Evolutionary conservation across 805 yeast species (phyloP).

Genomic region (Jamesozyma spencerorum): DNA sequence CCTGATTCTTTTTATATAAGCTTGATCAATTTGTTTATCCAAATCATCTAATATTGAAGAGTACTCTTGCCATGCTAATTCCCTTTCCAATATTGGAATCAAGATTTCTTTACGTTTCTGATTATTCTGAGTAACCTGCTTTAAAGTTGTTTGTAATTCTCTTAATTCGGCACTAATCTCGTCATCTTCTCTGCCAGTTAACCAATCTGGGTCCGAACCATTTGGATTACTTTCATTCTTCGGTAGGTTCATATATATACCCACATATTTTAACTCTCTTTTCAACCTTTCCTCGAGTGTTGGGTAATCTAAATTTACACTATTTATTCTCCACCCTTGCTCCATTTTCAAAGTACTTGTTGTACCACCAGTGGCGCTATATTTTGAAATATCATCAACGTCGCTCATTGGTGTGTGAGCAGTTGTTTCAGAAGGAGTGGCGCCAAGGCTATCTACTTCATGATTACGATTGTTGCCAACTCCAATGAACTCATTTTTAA

Average conservation of each 20-base stretch:
- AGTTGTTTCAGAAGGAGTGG: conserved; percentile 12
- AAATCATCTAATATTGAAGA: conserved; percentile 81
- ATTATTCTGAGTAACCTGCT: conserved; percentile 52
- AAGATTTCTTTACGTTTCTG: conserved; percentile 55
- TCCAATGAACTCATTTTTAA: conserved; percentile 14
- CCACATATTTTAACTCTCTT: conserved; percentile 81
- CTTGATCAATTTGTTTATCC: conserved; percentile 94
- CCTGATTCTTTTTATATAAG: conserved; percentile 73
- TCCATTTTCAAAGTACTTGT: conserved; percentile 32
- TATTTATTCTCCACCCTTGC: conserved; percentile 41
- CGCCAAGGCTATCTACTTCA: conserved; percentile 11
- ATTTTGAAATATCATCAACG: conserved; percentile 7
- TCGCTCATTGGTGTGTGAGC: conserved; percentile 18
- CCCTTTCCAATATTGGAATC: conserved; percentile 71
- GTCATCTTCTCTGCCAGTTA: conserved; percentile 78
- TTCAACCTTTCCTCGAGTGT: conserved; percentile 81
- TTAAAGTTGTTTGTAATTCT: conserved; percentile 56
- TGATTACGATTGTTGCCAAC: conserved; percentile 14
- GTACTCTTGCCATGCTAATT: conserved; percentile 92
- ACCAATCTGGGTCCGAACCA: conserved; percentile 49
- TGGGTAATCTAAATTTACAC: conserved; percentile 52
- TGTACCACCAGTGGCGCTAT: conserved; percentile 13
- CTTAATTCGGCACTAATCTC: conserved; percentile 84
- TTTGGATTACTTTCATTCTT: conserved; percentile 24
- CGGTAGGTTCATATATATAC: conserved; percentile 62